Evolutionary conservation across 2,329 filamentous ascomycete genomes (phyloP), one percentile per base, ranked within the genome.

Genomic region (Trichoderma sp.): DNA sequence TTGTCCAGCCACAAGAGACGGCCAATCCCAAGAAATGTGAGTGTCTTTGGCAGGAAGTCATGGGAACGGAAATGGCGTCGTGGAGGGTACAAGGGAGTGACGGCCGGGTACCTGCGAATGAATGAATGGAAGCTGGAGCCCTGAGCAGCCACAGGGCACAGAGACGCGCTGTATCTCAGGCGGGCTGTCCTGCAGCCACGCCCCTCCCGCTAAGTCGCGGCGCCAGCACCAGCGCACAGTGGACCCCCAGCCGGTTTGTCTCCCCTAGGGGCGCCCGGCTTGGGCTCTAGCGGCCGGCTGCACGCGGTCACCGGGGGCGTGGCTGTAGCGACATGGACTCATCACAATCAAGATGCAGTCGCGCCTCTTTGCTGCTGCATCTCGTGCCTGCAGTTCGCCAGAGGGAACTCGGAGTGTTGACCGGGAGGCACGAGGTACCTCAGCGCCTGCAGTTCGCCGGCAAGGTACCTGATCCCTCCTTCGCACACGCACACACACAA

Each of bases 241-340:
- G 19, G 59, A 24, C 43, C 56, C 58, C 34, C 10, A 14, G 10
- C 34, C 34, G 34, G 39, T 41, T 54, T 62, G 52, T 44, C 30
- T 30, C 24, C 26, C 44, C 19, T 26, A 30, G 59, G 45, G 59
- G 59, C 59, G 59, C 59, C 54, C 52, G 62, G 45, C 62, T 64
- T 58, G 45, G 62, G 50, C 26, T 63, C 45, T 54, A 41, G 50
- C 28, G 47, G 34, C 34, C 34, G 62, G 62, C 62, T 64, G 52
- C 52, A 51, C 51, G 54, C 52, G 34, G 34, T 39, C 34, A 30
- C 34, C 51, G 19, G 50, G 57, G 63, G 56, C 57, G 63, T 65
- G 63, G 41, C 21, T 54, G 39, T 67, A 65, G 66, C 57, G 30
- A 47, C 30, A 26, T 34, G 30, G 45, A 61, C 65, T 55, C 56